Evolutionary conservation across 768 basidiomycete genomes (phyloP).

Genomic region (Leccinum disarticulatum): DNA sequence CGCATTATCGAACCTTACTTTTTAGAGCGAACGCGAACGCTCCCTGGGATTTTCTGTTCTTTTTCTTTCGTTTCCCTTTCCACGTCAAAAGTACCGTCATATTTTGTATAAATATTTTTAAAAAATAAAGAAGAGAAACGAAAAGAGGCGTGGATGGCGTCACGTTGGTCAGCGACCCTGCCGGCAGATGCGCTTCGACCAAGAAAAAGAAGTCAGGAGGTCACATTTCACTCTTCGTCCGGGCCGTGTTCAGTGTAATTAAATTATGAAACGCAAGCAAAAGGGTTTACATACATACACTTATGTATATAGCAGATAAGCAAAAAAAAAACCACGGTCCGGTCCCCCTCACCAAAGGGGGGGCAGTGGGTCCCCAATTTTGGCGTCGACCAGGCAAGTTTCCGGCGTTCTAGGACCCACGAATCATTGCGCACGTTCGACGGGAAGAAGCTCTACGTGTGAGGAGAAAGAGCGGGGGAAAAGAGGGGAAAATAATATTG

Average conservation of each 20-base stretch:
- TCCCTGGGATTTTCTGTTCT: not conserved
- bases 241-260: not conserved
- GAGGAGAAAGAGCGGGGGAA: not conserved
- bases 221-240: conserved; percentile 6
- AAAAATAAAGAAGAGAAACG: not conserved
- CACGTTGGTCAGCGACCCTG: conserved; percentile 11
- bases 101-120: not conserved
- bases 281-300: not conserved
- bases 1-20: not conserved
- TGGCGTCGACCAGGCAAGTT: not conserved
- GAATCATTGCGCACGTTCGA: not conserved
- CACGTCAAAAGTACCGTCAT: conserved; percentile 14
- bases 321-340: not conserved
- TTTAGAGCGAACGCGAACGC: not conserved
- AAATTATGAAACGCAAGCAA: conserved; percentile 11
- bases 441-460: not conserved
- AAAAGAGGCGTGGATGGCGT: not conserved
- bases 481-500: not conserved
- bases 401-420: not conserved
- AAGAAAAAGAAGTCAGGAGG: conserved; percentile 2
- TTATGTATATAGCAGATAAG: not conserved
- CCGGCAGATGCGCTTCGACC: conserved; percentile 4
- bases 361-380: not conserved
- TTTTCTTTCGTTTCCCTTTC: not conserved
- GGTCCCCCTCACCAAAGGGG: not conserved